Percentiles rank a stretch among this genome's conserved stretches.
Evolutionary conservation across 305 asterid species (phyloP).

Genomic region (Fraxinus dipetala): DNA sequence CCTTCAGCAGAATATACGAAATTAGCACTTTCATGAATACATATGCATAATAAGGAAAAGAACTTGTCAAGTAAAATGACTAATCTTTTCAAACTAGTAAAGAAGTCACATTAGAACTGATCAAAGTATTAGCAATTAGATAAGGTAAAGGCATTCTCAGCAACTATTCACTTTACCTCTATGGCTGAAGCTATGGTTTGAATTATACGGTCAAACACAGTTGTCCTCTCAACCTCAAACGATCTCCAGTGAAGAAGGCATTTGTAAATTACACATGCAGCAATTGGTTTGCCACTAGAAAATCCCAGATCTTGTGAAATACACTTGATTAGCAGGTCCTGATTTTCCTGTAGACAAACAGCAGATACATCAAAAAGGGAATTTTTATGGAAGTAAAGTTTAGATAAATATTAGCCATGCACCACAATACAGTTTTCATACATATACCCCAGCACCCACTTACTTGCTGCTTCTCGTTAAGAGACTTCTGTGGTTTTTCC

Average conservation of each 20-base stretch:
- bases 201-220: conserved; percentile 89
- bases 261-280: conserved; percentile 95
- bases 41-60: not conserved
- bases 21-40: not conserved
- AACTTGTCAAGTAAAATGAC: not conserved
- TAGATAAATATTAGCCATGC: not conserved
- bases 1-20: conserved; percentile 48
- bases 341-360: conserved; percentile 72
- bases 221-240: conserved; percentile 97
- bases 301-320: conserved; percentile 96
- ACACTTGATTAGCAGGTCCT: conserved; percentile 85
- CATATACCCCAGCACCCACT: conserved; percentile 29
- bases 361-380: conserved; percentile 9
- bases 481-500: conserved; percentile 94
- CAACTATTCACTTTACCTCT: conserved; percentile 51
- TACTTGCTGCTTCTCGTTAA: conserved; percentile 95
- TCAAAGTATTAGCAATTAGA: not conserved
- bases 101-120: not conserved
- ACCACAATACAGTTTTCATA: not conserved
- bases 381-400: not conserved
- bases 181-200: conserved; percentile 78
- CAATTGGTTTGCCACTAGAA: conserved; percentile 88
- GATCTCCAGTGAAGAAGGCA: conserved; percentile 99
- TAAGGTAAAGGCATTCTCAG: not conserved
- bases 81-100: not conserved